Evolutionary conservation across 768 basidiomycete genomes (phyloP).

Genomic region (Naganishia vaughanmartiniae): DNA sequence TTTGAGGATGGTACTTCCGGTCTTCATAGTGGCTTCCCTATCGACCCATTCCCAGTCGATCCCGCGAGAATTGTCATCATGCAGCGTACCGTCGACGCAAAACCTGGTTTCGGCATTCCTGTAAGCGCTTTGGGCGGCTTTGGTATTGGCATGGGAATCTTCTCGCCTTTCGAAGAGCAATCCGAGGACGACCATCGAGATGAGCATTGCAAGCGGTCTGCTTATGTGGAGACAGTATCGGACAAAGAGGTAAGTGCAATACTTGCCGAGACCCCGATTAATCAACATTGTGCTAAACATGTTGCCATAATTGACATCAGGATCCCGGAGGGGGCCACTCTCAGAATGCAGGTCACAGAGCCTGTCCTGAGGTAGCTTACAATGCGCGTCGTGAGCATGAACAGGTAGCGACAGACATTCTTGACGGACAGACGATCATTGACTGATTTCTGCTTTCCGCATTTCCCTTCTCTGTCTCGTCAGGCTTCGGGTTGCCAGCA

Average conservation of each 20-base stretch:
- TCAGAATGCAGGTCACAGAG: not conserved
- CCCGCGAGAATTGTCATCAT: slow-evolving; percentile 31
- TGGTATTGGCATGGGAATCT: slow-evolving; percentile 22
- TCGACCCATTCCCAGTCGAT: slow-evolving; percentile 13
- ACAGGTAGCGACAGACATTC: not conserved
- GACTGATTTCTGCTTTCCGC: not conserved
- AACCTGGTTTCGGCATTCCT: slow-evolving; percentile 24
- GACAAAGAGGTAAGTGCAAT: slow-evolving; percentile 44
- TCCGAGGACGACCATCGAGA: slow-evolving; percentile 18
- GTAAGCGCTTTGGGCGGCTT: slow-evolving; percentile 24
- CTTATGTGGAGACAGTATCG: slow-evolving; percentile 48
- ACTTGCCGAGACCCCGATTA: no score
- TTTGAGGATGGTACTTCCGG: slow-evolving; percentile 17
- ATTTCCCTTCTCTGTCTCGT: not conserved
- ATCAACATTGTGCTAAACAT: no score
- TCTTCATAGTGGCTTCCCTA: not conserved
- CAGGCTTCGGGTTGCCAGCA: not conserved
- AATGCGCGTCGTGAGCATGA: not conserved
- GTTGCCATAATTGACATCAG: not conserved
- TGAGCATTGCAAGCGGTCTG: slow-evolving; percentile 33
- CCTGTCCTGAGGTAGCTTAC: not conserved
- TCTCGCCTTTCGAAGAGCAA: slow-evolving; percentile 7
- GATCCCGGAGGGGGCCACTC: not conserved
- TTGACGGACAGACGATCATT: no score
- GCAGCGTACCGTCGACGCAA: slow-evolving; percentile 28